Base-by-base conservation (phyloP, 257 asterid species). In the Nyctanthes arbortristis region DNA sequence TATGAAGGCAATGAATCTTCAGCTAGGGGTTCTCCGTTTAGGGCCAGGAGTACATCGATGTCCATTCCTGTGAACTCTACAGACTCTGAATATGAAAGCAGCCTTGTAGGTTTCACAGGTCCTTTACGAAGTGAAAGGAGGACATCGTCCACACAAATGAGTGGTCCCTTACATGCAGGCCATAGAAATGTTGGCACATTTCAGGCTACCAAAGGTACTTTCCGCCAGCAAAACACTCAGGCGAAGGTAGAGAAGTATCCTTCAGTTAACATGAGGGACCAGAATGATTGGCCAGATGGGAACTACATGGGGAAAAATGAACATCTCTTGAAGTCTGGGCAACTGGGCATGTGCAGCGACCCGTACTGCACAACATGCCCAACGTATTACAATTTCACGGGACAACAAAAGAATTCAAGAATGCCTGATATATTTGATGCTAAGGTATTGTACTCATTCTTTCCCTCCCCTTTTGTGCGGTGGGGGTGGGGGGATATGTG, bases 321-420 rank as follows among this genome's bases (percentile, higher is more conserved):
- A 63, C 89, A 88, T 79, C 95, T 90, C 55, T 62, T 87, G 82
- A 90, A 65, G 76, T 93, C 97, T 22, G 98, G 98, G 67, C 96
- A 80, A 59, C 78, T 90, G 70, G 98, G 98, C 30, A 87, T 87
- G 96, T 93, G 98, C 82, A 85, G 75, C 22, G 96, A 93, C 76
- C 97, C 96, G 1, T 90, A 85, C 71, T 93, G 98, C 89, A 93
- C 98, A 33, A 90, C 94, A 56, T 93, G 98, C 70, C 98, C 97
- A 18, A 77, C 90, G 55, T 80, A 78, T 79, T 76, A 85, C 80
- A 72, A 74, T 52, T 79, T 76, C n/a, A 83, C 82, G 61, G 88
- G 79, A 27, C 82, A 72, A 25, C 74, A 55, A 24, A 84, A 76
- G 72, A 79, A 83, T 59, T 69, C 84, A 9, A 79, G 82, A 75